These are phyloP conservation scores for Neurospora sp. DNA, from an alignment of 495 filamentous ascomycete species.

Conservation along the genomic window DNA sequence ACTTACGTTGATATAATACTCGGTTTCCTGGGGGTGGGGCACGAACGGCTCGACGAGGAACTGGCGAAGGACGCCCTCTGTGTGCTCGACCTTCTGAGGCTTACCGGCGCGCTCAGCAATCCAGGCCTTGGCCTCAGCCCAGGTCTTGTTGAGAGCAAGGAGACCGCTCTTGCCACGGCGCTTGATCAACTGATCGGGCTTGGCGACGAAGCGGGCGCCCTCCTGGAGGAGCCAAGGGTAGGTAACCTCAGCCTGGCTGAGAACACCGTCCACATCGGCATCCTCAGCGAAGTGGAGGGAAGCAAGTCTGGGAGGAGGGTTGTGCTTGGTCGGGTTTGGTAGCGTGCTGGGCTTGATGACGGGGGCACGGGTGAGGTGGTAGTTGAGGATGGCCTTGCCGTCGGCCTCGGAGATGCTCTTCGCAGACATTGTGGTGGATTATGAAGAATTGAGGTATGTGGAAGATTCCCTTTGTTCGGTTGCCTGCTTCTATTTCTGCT, in stretches of 20 bases:
- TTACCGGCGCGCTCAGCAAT: conserved; percentile 86
- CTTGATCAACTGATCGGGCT: conserved; percentile 99
- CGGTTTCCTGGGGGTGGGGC: conserved; percentile 81
- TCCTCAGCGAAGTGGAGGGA: conserved; percentile 90
- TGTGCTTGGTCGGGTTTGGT: conserved; percentile 75
- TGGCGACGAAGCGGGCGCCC: conserved; percentile 90
- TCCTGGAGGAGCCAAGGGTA: conserved; percentile 85
- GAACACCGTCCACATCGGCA: conserved; percentile 67
- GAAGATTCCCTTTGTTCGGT: conserved; percentile 2
- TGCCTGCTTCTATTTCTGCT: conserved; percentile 4
- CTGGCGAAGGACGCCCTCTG: conserved; percentile 76
- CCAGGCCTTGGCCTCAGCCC: conserved; percentile 87
- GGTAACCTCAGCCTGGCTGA: conserved; percentile 88
- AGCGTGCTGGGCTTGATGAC: conserved; percentile 98
- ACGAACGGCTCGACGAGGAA: conserved; percentile 99
- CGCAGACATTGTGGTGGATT: conserved; percentile 69
- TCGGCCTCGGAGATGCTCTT: conserved; percentile 98
- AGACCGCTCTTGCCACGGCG: conserved; percentile 96
- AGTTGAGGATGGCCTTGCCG: conserved; percentile 99
- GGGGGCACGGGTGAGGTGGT: conserved; percentile 96
- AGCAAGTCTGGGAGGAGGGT: conserved; percentile 80
- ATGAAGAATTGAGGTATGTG: conserved; percentile 8
- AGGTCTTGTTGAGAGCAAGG: conserved; percentile 92
- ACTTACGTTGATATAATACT: conserved; percentile 88
- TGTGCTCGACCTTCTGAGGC: conserved; percentile 82